Base-by-base conservation (phyloP, 2,329 filamentous ascomycete genomes). In the Penicillium sp. region DNA sequence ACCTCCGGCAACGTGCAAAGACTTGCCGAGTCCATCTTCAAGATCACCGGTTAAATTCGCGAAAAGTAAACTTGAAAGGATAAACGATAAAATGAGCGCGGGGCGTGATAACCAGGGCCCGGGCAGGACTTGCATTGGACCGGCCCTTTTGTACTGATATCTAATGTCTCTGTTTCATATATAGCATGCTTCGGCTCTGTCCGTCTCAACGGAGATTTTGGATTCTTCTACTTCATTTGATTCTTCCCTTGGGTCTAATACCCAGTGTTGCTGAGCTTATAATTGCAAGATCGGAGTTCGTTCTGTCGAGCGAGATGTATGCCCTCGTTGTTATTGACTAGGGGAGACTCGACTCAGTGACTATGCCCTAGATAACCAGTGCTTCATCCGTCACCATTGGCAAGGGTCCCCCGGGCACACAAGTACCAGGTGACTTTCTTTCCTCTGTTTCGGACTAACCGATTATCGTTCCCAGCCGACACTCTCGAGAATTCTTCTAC, bases 11-110 rank as follows among this genome's bases (percentile, higher is more conserved):
- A 80, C 59, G 78, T 80, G 60, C 73, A 77, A 70, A 73, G 78
- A 59, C 74, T 80, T 41, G 78, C 78, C 32, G 75, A 80, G 69
- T 68, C 75, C 53, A 80, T 80, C 68, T 78, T 73, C 75, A 79
- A 80, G 68, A 73, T 80, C 47, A 79, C 77, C 38, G 75, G 76
- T 61, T 80, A 77, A 67, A 67, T 36, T 13, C 18, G 45, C 50
- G 14, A 21, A 40, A 43, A 43, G 16, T 13, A 14, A 27, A 29
- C 38, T 31, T 47, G 40, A 45, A 47, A 39, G 16, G 41, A 43
- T 50, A 49, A 44, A 58, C 36, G 54, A 50, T 47, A 51, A 50
- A 46, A 51, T 22, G 47, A 57, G 32, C 40, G 39, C 13, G 32
- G 39, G 29, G 53, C 32, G 45, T 50, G 41, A 47, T 45, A 55